Percentiles rank a stretch among this genome's conserved stretches.
Conservation (phyloP, 148 eudicot species). For the Vaccinium corymbosum region DNA sequence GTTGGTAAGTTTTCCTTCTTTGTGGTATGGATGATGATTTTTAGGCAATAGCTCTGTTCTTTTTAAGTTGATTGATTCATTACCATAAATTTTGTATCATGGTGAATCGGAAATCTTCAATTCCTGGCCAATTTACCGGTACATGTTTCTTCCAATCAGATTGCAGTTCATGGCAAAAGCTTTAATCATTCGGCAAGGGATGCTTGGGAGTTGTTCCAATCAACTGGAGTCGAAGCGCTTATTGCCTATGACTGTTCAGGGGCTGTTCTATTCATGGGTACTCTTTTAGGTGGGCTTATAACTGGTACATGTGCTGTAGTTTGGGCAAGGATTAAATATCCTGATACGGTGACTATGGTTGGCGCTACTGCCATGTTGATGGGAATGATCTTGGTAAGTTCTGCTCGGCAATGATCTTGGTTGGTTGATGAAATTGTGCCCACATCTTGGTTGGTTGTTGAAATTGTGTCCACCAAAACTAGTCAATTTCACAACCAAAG, state of each 20-base stretch:
- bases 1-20: neutral
- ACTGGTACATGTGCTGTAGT: constrained; percentile 85
- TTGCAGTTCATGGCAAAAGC: constrained; percentile 91
- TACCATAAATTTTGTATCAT: neutral
- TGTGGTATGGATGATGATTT: constrained; percentile 8
- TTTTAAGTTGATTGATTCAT: constrained; percentile 5
- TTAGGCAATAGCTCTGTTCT: neutral
- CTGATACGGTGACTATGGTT: constrained; percentile 73
- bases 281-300: constrained; percentile 79
- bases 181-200: constrained; percentile 95
- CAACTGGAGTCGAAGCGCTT: constrained; percentile 94
- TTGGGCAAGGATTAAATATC: constrained; percentile 68
- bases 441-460: neutral
- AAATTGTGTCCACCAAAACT: neutral
- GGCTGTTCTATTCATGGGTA: constrained; percentile 86
- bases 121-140: neutral
- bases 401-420: too few relatives aligned
- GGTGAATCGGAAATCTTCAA: neutral
- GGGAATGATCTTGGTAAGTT: constrained; percentile 92
- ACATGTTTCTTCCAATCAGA: constrained; percentile 32
- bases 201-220: constrained; percentile 97
- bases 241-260: constrained; percentile 97
- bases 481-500: neutral
- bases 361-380: constrained; percentile 91
- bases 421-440: neutral